phyloP scores from a whole-genome alignment of 2,329 filamentous ascomycete species.

The Aureobasidium sp. region DNA sequence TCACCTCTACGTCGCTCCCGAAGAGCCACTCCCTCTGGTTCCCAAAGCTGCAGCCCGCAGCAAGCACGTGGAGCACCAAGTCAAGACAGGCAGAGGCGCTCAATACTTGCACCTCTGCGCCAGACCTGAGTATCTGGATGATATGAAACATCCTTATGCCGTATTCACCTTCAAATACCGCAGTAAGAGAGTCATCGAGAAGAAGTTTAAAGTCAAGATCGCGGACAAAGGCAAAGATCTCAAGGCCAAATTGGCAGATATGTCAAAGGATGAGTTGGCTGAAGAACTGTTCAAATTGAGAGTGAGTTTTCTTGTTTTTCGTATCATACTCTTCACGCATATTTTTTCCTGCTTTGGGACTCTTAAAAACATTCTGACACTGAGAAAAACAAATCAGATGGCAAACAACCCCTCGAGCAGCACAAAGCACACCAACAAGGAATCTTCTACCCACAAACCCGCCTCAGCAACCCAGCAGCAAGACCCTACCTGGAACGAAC shows the following conservation, averaged over 20 bases:
- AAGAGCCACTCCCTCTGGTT: conserved; percentile 26
- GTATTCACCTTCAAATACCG: conserved; percentile 46
- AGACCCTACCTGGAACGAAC: background rate
- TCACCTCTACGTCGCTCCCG: conserved; percentile 27
- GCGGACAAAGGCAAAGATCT: conserved; percentile 17
- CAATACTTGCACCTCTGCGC: conserved; percentile 33
- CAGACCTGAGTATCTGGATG: conserved; percentile 38
- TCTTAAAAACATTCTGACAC: no score
- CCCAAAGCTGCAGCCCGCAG: conserved; percentile 13
- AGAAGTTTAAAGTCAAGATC: conserved; percentile 28
- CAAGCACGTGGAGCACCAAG: conserved; percentile 27
- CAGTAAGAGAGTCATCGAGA: conserved; percentile 29
- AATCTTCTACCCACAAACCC: background rate
- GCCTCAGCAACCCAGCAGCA: background rate
- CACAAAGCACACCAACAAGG: background rate
- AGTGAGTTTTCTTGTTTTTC: background rate
- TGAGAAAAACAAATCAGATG: no score
- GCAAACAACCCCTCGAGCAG: no score
- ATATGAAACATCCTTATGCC: conserved; percentile 35
- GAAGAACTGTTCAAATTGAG: conserved; percentile 1
- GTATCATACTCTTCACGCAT: no score
- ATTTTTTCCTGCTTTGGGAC: no score
- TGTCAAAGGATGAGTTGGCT: conserved; percentile 5
- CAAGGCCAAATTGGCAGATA: conserved; percentile 12
- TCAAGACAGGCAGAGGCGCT: conserved; percentile 30